A percentile compares a stretch with the other conserved stretches of the same genome.
Conservation (phyloP, 2,329 filamentous ascomycete genomes). For the Trichophyton equinum region DNA sequence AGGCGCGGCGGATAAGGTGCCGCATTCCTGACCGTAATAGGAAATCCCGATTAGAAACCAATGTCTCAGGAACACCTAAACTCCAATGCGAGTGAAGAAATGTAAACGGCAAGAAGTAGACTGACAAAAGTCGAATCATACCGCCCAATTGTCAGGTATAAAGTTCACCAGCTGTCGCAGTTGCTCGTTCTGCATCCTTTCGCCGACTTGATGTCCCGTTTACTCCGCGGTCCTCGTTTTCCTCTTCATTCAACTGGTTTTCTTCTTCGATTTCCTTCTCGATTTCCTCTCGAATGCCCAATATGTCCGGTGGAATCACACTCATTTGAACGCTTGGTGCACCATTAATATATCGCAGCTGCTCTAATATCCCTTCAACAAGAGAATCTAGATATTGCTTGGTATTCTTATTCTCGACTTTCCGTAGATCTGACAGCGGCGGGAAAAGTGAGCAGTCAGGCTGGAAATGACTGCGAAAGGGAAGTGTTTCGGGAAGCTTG, state of each 20-base stretch:
- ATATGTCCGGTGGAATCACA: conserved; percentile 64
- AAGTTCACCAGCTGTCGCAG: conserved; percentile 23
- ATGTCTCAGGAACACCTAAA: not conserved
- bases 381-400: conserved; percentile 63
- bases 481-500: conserved; percentile 64
- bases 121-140: not conserved
- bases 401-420: conserved; percentile 65
- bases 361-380: conserved; percentile 66
- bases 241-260: conserved; percentile 26
- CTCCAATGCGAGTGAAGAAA: not conserved
- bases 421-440: conserved; percentile 58
- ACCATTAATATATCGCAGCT: conserved; percentile 70
- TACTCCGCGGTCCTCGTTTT: conserved; percentile 26
- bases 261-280: conserved; percentile 37
- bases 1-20: not conserved
- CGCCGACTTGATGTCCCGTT: conserved; percentile 17
- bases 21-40: not conserved
- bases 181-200: conserved; percentile 25
- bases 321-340: conserved; percentile 81
- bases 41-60: not conserved
- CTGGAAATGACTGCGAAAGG: conserved; percentile 79
- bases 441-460: conserved; percentile 82
- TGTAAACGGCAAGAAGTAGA: not conserved
- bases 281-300: conserved; percentile 39
- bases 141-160: conserved; percentile 19